These are phyloP conservation scores for Eucalyptus tenuipes DNA, from an alignment of 345 rosid species.

Conservation along the genomic window DNA sequence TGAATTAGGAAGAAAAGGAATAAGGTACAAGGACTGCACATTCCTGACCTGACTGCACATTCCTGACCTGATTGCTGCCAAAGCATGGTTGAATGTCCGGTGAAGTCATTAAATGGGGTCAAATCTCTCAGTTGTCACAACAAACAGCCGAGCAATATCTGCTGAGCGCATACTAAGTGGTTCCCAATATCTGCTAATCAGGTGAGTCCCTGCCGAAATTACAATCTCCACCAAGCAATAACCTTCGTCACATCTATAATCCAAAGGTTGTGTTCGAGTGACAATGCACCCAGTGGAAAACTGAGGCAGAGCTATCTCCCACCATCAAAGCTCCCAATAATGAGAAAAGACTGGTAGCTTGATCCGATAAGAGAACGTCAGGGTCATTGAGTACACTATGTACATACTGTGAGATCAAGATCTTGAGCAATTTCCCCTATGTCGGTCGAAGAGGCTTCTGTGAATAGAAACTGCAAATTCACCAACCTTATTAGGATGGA, in stretches of 20 bases:
- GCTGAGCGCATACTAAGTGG: background rate
- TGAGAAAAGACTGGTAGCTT: background rate
- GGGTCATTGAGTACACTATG: background rate
- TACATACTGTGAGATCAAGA: background rate
- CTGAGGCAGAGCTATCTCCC: background rate
- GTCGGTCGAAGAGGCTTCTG: conserved; percentile 30
- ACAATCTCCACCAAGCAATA: background rate
- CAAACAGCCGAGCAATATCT: background rate
- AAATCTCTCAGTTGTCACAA: background rate
- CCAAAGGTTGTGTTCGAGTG: background rate
- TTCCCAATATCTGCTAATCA: background rate
- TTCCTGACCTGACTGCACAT: background rate
- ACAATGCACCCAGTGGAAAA: background rate
- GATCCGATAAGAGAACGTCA: background rate
- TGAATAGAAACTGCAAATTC: conserved; percentile 61
- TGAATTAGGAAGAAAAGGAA: background rate
- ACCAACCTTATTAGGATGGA: conserved; percentile 67
- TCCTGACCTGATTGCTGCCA: background rate
- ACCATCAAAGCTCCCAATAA: background rate
- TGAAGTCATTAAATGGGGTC: background rate
- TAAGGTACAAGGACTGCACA: background rate
- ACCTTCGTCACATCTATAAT: background rate
- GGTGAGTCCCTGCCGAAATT: background rate
- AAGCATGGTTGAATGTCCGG: background rate
- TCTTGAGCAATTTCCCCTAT: background rate